Base-by-base conservation (phyloP, 768 basidiomycete genomes). In the Leccinum pellstonianum region DNA sequence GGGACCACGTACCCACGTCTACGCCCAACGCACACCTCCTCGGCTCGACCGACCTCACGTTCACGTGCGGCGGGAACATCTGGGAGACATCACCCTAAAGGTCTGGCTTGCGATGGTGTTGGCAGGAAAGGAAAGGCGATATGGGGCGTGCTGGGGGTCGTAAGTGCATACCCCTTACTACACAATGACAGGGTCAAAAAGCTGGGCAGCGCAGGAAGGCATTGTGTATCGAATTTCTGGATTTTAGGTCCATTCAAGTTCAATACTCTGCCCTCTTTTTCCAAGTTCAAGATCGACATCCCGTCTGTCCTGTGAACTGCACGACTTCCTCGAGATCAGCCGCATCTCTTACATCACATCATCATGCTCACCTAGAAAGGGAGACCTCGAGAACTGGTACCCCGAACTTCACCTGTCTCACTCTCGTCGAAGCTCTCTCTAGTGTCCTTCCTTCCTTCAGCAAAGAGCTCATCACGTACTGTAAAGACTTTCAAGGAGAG, bases 401-500 rank as follows among this genome's bases (percentile, higher is more conserved):
- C 94, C 96, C 23, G 96, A 98, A 75, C 88, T 98, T 19, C 93
- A 95, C 21, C 83, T 84, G 85, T 64, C 96, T 99, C 74, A 93
- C 93, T 8, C 85, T 98, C 60, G 93, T 98, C 62, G 97, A 99
- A 75, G 96, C 96, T 15, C 87, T 98, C 3, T 96, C 97, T 3
- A 95, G 89, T 61, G 97, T 98, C 31, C 80, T 99, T 61, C 93
- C 97, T 55, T 94, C 88, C 83, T 98, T 99, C 82, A 92, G 88
- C 84, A 87, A 88, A 73, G 85, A 90, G 62, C 79, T 95, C 63
- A 98, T 98, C 71, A 82, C 90, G 49, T 99, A 97, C 72, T 54
- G 92, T 91, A 73, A 91, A 89, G 37, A 95, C 95, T 0, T 98
- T 99, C 85, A 93, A 95, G 77, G 91, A 94, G 79, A 93, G 93